Evolutionary conservation across 1,284 basidiomycete genomes (phyloP), one percentile per base, ranked within the genome.

Genomic region (Omphalotus olearius): DNA sequence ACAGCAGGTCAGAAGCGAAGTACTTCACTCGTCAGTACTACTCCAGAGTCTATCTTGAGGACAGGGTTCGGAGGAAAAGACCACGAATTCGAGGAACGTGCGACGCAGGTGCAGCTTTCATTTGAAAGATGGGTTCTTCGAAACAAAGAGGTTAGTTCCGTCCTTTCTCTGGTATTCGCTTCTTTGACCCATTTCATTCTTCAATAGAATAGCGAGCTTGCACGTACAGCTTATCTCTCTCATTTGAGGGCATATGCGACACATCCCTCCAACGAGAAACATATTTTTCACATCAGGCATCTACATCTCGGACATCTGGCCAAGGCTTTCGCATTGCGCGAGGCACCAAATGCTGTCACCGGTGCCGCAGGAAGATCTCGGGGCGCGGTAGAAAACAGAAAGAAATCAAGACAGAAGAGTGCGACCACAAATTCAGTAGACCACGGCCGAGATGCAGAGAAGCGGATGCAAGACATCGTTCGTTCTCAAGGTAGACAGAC

Each of bases 191-290:
- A 17, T 43, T 41, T 16, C 33, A 38, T 30, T 17, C 9, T 47
- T 23, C 40, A 43, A 13, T 60, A 96, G 92, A 85, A 95, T 62
- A 76, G 82, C 7, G 71, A 76, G 4, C 67, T 89, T 4, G 95
- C 97, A 3, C 83, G 92, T 35, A 88, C 82, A 61, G 97, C 93
- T 0, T 99, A 90, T 69, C 74, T 85, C 20, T 97, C 96, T 0
- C 93, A 96, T 66, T 86, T 98, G 69, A 82, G 97, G 51, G 97
- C 97, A 0, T 99, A 99, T 68, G 91, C 97, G 7, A 99, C 97
- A 0, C 97, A 99, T 70, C 95, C 96, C 0, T 81, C 90, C 3
- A 85, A 88, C 56, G 97, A 99, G 67, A 98, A 98, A 62, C 84
- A 91, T 56, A 91, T 97, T 54, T 99, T 99, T 75, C 94, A 98